These are phyloP conservation scores for Plicaturopsis crispa DNA, from an alignment of 768 basidiomycete species.

Conservation along the genomic window DNA sequence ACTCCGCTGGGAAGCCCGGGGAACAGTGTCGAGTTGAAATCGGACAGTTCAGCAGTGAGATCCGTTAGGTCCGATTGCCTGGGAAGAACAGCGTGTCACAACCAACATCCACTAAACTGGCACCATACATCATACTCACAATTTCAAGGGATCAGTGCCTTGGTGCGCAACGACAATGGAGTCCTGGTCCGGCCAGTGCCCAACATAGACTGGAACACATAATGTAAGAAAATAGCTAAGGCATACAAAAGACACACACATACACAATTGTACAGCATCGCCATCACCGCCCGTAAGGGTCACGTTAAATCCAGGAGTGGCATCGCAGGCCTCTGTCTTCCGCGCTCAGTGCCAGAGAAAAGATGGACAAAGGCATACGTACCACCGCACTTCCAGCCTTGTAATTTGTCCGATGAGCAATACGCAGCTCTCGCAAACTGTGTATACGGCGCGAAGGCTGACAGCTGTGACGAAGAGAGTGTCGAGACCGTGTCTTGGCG, in stretches of 20 bases:
- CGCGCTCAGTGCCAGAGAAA: too few relatives aligned
- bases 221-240: background rate
- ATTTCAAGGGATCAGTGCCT: slow-evolving; percentile 48
- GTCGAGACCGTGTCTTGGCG: slow-evolving; percentile 9
- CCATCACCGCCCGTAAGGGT: slow-evolving; percentile 46
- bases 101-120: background rate
- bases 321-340: too few relatives aligned
- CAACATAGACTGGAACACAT: slow-evolving; percentile 37
- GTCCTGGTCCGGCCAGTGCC: slow-evolving; percentile 42
- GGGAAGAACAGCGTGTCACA: background rate
- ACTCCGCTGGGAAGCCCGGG: slow-evolving; percentile 41
- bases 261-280: slow-evolving; percentile 39
- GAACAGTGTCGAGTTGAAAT: slow-evolving; percentile 40
- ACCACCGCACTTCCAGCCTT: slow-evolving; percentile 40
- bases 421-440: slow-evolving; percentile 52
- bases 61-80: slow-evolving; percentile 49
- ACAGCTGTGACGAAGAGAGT: slow-evolving; percentile 23
- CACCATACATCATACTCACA: slow-evolving; percentile 26
- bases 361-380: slow-evolving; percentile 14
- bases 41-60: slow-evolving; percentile 28
- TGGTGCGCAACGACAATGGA: slow-evolving; percentile 55
- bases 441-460: slow-evolving; percentile 35
- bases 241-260: slow-evolving; percentile 8
- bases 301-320: too few relatives aligned
- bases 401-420: slow-evolving; percentile 29